Evolutionary conservation across 2,329 filamentous ascomycete genomes (phyloP), one percentile per base, ranked within the genome.

Genomic region (Fusarium clavum): DNA sequence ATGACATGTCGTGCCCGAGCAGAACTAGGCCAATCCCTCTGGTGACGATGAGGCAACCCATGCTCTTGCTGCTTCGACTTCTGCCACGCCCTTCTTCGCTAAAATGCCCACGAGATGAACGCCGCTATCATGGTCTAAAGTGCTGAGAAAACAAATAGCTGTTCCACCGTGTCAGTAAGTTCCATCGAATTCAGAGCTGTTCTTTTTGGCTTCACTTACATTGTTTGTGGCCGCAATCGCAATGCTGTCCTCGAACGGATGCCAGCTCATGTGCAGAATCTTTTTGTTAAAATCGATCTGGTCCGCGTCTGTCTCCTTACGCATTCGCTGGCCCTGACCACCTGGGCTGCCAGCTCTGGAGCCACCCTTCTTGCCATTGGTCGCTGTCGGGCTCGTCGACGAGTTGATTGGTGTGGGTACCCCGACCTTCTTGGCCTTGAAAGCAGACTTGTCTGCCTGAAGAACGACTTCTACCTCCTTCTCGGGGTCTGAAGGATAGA

Each of bases 241-340:
- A 83, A 99, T 99, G 84, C 95, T 98, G 84, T 99, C 95, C 83
- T 99, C 96, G 77, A 97, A 98, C 51, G 96, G 96, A 90, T 99
- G 96, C 96, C 96, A 99, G 84, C 95, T 98, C 96, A 99, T 99
- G 81, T 99, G 96, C 79, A 99, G 81, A 77, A 99, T 99, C 89
- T 99, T 99, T 89, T 98, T 99, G 88, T 98, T 98, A 83, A 98
- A 99, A 82, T 99, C 96, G 81, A 98, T 98, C 84, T 98, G 95
- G 81, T 99, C 95, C 62, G 96, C 96, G 81, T 99, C 96, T 56
- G 96, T 99, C 85, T 99, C 96, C 84, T 98, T 98, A 78, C 94
- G 91, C 96, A 99, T 98, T 75, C 96, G 89, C 79, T 96, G 94
- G 61, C 94, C 94, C 77, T 94, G 92, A 46, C 87, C 85, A 54